These are phyloP conservation scores for Syncephalastrum contaminatum DNA, from an alignment of 371 early-diverging fungal species.

Conservation along the genomic window DNA sequence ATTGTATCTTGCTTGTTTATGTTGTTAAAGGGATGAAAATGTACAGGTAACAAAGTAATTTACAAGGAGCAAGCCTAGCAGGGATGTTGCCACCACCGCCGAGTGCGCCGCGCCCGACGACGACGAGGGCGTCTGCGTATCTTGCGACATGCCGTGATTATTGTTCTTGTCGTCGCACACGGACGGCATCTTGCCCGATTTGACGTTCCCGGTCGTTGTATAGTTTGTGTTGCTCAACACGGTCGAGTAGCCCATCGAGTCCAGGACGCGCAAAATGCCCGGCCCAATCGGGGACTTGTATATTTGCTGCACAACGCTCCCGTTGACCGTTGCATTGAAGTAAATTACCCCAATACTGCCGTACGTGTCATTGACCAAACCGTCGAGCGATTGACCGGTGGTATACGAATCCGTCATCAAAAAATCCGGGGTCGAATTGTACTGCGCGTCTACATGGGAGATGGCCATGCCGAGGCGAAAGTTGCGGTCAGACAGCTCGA, in stretches of 20 bases:
- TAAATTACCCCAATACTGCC: constrained; percentile 19
- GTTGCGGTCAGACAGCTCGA: constrained; percentile 21
- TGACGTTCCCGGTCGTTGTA: constrained; percentile 27
- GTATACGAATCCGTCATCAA: constrained; percentile 35
- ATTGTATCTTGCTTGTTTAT: too few relatives aligned
- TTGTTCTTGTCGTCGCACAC: constrained; percentile 25
- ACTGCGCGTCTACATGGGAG: constrained; percentile 39
- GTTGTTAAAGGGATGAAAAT: too few relatives aligned
- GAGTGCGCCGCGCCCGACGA: constrained; percentile 5
- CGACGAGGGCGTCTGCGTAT: constrained; percentile 1
- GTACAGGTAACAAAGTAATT: too few relatives aligned
- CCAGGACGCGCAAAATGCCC: constrained; percentile 41
- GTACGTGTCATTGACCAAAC: constrained; percentile 25
- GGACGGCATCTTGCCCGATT: constrained; percentile 25
- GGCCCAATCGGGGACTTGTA: constrained; percentile 49
- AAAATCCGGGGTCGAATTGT: constrained; percentile 35
- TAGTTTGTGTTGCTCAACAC: constrained; percentile 36
- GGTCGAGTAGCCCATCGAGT: constrained; percentile 47
- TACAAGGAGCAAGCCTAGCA: too few relatives aligned
- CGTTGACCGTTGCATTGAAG: constrained; percentile 21
- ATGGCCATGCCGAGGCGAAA: constrained; percentile 40
- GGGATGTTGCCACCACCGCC: neutral
- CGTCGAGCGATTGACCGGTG: constrained; percentile 26
- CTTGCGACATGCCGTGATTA: constrained; percentile 9
- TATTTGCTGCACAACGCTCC: constrained; percentile 12